These are phyloP conservation scores for Phytophthora litchii DNA, from an alignment of 352 stramenopile species.

Conservation along the genomic window DNA sequence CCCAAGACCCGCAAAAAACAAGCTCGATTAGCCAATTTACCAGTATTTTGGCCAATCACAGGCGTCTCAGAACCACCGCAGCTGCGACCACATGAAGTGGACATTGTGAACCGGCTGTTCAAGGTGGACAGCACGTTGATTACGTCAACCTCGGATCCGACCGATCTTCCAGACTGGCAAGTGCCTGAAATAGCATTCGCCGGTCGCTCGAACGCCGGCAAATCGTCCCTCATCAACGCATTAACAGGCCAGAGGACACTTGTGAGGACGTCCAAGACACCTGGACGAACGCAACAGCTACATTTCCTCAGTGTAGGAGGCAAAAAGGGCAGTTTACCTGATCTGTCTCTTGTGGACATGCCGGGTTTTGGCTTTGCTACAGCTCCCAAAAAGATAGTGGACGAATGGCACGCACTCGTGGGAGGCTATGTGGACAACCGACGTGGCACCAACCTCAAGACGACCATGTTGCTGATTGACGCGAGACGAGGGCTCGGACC, in stretches of 20 bases:
- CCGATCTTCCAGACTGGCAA: constrained; percentile 69
- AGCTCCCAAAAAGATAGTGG: constrained; percentile 70
- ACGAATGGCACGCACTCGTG: constrained; percentile 81
- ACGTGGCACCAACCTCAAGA: constrained; percentile 76
- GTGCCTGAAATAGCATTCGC: constrained; percentile 87
- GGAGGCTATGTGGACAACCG: constrained; percentile 78
- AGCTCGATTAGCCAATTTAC: constrained; percentile 46
- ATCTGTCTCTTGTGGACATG: constrained; percentile 84
- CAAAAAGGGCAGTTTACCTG: constrained; percentile 69
- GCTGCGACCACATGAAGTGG: constrained; percentile 69
- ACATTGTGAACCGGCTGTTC: constrained; percentile 66
- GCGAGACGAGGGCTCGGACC: constrained; percentile 72
- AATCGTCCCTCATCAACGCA: constrained; percentile 90
- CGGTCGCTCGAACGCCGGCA: constrained; percentile 89
- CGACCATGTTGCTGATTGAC: constrained; percentile 81
- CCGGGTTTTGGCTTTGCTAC: constrained; percentile 87
- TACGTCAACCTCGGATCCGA: constrained; percentile 56
- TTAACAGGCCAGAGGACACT: constrained; percentile 71
- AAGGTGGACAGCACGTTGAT: constrained; percentile 65
- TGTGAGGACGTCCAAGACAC: constrained; percentile 84
- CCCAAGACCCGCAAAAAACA: constrained; percentile 63
- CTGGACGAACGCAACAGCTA: constrained; percentile 82
- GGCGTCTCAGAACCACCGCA: constrained; percentile 56
- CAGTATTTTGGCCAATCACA: constrained; percentile 62
- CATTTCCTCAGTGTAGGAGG: constrained; percentile 85